These are phyloP conservation scores for Ascochyta pisi DNA, from an alignment of 2,329 filamentous ascomycete genomes.

Conservation along the genomic window DNA sequence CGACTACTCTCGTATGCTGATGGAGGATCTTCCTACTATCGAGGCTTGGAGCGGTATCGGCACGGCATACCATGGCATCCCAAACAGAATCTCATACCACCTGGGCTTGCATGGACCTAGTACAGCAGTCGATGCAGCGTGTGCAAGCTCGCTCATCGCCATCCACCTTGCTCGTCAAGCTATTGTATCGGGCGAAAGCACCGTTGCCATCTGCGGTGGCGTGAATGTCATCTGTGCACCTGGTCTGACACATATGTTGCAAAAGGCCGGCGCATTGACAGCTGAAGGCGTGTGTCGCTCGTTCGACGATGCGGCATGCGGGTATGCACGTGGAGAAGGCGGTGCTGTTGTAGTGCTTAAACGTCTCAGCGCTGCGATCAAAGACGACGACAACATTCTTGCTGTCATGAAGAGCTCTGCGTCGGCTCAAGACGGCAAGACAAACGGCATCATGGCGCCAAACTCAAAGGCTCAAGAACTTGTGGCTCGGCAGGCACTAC, in stretches of 20 bases:
- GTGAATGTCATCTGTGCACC: conserved; percentile 47
- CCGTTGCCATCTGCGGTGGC: conserved; percentile 28
- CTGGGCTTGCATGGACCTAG: conserved; percentile 52
- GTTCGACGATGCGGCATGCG: conserved; percentile 41
- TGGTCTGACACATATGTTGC: conserved; percentile 41
- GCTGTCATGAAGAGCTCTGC: conserved; percentile 42
- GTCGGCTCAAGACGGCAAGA: conserved; percentile 42
- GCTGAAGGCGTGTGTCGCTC: conserved; percentile 41
- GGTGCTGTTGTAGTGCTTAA: conserved; percentile 42
- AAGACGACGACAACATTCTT: conserved; percentile 38
- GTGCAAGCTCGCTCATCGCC: conserved; percentile 44
- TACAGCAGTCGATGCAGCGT: conserved; percentile 46
- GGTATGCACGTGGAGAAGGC: conserved; percentile 45
- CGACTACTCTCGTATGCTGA: conserved; percentile 26
- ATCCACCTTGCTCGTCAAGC: conserved; percentile 43
- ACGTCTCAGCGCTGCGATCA: conserved; percentile 31
- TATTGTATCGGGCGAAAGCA: conserved; percentile 35
- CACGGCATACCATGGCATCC: conserved; percentile 48
- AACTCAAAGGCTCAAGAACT: conserved; percentile 41
- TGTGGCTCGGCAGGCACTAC: conserved; percentile 27
- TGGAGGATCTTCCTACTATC: conserved; percentile 48
- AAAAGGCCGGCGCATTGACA: conserved; percentile 36
- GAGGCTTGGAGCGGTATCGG: conserved; percentile 52
- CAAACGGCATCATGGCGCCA: conserved; percentile 47
- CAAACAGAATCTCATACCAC: conserved; percentile 47